Evolutionary conservation across 192 early-diverging fungal species (phyloP).

Genomic region (Linnemannia zychae): DNA sequence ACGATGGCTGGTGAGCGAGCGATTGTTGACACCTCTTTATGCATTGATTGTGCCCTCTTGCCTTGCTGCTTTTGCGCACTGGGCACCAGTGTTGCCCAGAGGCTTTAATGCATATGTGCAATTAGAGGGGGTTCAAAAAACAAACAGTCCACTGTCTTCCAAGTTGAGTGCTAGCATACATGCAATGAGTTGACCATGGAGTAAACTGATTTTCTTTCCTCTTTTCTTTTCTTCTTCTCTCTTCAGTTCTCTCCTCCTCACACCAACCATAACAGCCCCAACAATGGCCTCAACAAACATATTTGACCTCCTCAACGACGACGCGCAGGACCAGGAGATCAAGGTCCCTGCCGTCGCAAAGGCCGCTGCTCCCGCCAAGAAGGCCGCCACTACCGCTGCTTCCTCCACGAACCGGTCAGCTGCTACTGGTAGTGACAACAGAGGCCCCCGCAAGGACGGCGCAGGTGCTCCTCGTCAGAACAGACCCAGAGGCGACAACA

Average conservation of each 20-base stretch:
- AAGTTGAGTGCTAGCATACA: background rate
- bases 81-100: no score
- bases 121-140: background rate
- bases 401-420: constrained; percentile 9
- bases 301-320: constrained; percentile 78
- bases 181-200: background rate
- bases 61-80: no score
- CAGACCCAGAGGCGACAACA: constrained; percentile 28
- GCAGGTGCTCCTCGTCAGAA: constrained; percentile 47
- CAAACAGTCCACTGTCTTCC: background rate
- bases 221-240: background rate
- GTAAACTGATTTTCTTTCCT: background rate
- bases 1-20: background rate
- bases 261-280: constrained; percentile 11
- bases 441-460: constrained; percentile 45
- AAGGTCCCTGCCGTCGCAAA: constrained; percentile 57
- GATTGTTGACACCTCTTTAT: background rate
- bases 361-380: constrained; percentile 39
- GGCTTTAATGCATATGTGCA: background rate
- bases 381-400: constrained; percentile 37
- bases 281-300: constrained; percentile 68
- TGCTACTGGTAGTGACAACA: constrained; percentile 18
- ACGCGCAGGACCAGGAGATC: constrained; percentile 64
- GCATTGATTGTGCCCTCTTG: background rate
- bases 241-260: constrained; percentile 4